phyloP scores from a whole-genome alignment of 2,329 filamentous ascomycete genomes.

The Leptographium procerum region DNA sequence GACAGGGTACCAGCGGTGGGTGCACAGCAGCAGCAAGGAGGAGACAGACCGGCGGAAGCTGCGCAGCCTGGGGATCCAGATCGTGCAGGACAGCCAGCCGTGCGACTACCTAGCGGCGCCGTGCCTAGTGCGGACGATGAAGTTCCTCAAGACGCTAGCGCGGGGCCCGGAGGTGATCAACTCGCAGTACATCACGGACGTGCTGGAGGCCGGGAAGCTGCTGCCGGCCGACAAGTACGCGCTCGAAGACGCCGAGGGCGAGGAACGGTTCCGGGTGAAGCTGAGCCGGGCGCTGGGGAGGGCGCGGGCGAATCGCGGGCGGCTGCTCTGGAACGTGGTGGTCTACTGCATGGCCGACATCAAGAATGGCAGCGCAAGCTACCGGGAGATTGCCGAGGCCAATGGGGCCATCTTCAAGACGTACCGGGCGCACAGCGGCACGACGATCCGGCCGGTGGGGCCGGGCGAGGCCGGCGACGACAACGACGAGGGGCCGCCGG shows the following conservation, averaged over 20 bases:
- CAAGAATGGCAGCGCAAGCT: constrained; percentile 71
- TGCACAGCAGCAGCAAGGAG: constrained; percentile 60
- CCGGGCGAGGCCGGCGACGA: constrained; percentile 47
- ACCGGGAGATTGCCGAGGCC: constrained; percentile 71
- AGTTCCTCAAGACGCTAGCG: constrained; percentile 83
- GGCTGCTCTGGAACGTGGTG: constrained; percentile 61
- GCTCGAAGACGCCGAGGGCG: constrained; percentile 61
- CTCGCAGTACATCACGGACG: constrained; percentile 66
- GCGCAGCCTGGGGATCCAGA: constrained; percentile 69
- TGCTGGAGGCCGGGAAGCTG: constrained; percentile 56
- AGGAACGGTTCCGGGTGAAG: constrained; percentile 58
- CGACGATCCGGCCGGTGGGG: constrained; percentile 53
- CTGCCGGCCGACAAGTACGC: constrained; percentile 53
- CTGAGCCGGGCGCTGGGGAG: constrained; percentile 57
- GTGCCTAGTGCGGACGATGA: constrained; percentile 76
- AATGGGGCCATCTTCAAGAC: constrained; percentile 78
- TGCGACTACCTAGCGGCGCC: constrained; percentile 86
- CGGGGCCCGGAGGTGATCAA: constrained; percentile 67
- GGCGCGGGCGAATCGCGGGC: constrained; percentile 65
- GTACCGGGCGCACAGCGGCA: constrained; percentile 63
- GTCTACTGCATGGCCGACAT: constrained; percentile 80
- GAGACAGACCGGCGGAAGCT: constrained; percentile 79
- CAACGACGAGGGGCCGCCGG: constrained; percentile 31
- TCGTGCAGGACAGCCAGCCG: constrained; percentile 62
- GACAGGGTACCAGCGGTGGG: constrained; percentile 78